phyloP scores from a whole-genome alignment of 352 stramenopile species.

The Phytophthora quininea region DNA sequence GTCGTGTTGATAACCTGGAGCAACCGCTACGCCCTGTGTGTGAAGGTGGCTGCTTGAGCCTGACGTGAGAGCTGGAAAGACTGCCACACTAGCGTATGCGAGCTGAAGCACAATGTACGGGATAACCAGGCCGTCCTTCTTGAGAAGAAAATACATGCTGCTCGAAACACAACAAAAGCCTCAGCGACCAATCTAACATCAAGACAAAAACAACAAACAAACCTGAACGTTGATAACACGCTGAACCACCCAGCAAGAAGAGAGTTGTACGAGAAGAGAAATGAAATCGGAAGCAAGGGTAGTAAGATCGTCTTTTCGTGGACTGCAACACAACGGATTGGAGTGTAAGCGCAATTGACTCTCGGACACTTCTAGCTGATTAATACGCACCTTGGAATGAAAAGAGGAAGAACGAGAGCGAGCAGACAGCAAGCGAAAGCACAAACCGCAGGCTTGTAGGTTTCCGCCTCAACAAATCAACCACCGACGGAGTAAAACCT shows the following conservation, averaged over 20 bases:
- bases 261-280: slow-evolving; percentile 73
- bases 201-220: slow-evolving; percentile 3
- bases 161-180: background rate
- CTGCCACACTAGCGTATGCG: slow-evolving; percentile 51
- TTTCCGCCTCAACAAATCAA: slow-evolving; percentile 72
- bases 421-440: slow-evolving; percentile 83
- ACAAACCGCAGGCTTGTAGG: slow-evolving; percentile 80
- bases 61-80: slow-evolving; percentile 47
- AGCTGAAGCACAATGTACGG: slow-evolving; percentile 74
- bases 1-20: slow-evolving; percentile 48
- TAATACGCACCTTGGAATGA: slow-evolving; percentile 91
- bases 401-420: slow-evolving; percentile 95
- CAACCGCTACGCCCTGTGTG: slow-evolving; percentile 12
- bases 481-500: slow-evolving; percentile 86
- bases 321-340: slow-evolving; percentile 53
- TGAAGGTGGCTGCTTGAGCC: slow-evolving; percentile 39
- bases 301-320: slow-evolving; percentile 98
- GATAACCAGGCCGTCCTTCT: slow-evolving; percentile 79
- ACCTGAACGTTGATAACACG: slow-evolving; percentile 87
- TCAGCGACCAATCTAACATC: background rate
- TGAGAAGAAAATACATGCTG: slow-evolving; percentile 88
- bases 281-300: slow-evolving; percentile 89
- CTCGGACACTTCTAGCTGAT: background rate
- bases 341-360: background rate
- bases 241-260: slow-evolving; percentile 81